Percentiles rank a stretch among this genome's conserved stretches.
phyloP scores from a whole-genome alignment of 75 land plant species.

The Sequoiadendron giganteum region DNA sequence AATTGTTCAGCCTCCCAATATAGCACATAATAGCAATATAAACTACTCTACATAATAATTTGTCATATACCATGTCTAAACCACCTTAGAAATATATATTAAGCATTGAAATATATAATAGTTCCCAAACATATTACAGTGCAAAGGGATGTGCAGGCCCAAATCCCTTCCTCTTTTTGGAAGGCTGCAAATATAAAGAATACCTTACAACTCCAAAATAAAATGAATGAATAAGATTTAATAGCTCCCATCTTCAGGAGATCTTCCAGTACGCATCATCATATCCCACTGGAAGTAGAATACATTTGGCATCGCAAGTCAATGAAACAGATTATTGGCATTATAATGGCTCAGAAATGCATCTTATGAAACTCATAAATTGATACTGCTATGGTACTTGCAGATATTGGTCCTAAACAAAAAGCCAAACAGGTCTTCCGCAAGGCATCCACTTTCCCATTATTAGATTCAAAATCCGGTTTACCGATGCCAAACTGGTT shows the following conservation, averaged over 20 bases:
- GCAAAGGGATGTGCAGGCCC: neutral
- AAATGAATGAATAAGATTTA: constrained; percentile 9
- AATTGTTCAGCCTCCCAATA: neutral
- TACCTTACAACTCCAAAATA: constrained; percentile 1
- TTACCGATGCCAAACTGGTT: neutral
- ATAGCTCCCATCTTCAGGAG: neutral
- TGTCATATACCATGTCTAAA: neutral
- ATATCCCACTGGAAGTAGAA: constrained; percentile 5
- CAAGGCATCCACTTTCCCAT: neutral
- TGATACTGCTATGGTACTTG: neutral
- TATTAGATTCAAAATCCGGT: neutral
- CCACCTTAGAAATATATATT: neutral
- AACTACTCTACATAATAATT: neutral
- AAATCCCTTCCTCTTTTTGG: neutral
- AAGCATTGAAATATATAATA: neutral
- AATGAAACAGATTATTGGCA: constrained; percentile 9
- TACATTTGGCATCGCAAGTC: constrained; percentile 1
- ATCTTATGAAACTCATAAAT: neutral
- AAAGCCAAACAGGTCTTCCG: neutral
- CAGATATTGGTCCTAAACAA: neutral
- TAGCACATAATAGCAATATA: neutral
- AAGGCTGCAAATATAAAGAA: constrained; percentile 8
- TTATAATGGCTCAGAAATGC: constrained; percentile 4
- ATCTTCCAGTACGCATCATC: neutral
- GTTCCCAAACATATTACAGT: neutral